Conservation (phyloP, 768 basidiomycete genomes). For the Pisolithus albus region DNA sequence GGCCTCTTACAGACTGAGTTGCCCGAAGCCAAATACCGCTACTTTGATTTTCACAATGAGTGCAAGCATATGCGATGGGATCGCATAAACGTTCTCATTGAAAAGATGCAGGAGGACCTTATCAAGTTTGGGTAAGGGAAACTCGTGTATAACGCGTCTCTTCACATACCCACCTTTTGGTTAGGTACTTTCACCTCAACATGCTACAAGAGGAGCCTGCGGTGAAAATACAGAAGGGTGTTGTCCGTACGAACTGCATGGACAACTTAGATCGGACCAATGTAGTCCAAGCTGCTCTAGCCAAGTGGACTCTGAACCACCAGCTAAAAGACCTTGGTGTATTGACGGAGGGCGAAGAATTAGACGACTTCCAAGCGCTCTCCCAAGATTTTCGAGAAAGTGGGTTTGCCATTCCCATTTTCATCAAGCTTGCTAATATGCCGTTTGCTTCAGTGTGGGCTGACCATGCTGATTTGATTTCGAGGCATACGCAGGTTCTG, state of each 20-base stretch:
- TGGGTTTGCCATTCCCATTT: constrained; percentile 33
- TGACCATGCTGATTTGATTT: constrained; percentile 88
- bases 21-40: constrained; percentile 74
- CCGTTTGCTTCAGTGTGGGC: constrained; percentile 73
- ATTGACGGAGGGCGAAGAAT: constrained; percentile 55
- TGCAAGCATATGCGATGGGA: constrained; percentile 96
- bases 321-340: constrained; percentile 75
- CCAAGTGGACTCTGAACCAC: constrained; percentile 72
- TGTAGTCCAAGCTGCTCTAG: constrained; percentile 89
- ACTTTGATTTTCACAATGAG: constrained; percentile 97
- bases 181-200: constrained; percentile 75
- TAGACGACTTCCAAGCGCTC: constrained; percentile 79
- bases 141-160: neutral
- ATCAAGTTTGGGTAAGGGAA: constrained; percentile 52
- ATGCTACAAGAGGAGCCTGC: constrained; percentile 35
- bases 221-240: constrained; percentile 60
- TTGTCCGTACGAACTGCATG: constrained; percentile 95
- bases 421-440: constrained; percentile 6
- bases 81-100: constrained; percentile 76
- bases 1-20: constrained; percentile 43
- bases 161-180: constrained; percentile 5
- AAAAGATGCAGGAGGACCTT: constrained; percentile 66
- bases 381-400: constrained; percentile 83
- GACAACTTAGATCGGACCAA: constrained; percentile 95
- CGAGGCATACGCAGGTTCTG: constrained; percentile 92